Percentiles rank a stretch among this genome's conserved stretches.
Conservation (phyloP, 1,284 basidiomycete species). For the Apiotrichum gamsii region DNA sequence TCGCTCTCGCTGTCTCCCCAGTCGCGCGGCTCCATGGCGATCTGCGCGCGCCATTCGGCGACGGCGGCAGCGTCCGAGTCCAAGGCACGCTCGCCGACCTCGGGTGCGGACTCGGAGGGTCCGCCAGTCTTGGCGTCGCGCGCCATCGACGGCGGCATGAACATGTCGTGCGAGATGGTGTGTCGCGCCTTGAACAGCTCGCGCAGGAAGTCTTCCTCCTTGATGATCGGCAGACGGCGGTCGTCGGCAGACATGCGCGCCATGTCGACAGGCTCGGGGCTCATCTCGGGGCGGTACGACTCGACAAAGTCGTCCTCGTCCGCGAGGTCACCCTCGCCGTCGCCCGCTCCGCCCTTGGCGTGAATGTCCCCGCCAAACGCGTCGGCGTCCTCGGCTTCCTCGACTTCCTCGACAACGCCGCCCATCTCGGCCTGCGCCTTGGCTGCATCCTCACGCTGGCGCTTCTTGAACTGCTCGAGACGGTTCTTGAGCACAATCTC, state of each 20-base stretch:
- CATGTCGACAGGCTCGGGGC: conserved; percentile 65
- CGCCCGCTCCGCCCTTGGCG: conserved; percentile 49
- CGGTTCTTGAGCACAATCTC: conserved; percentile 94
- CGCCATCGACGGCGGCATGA: conserved; percentile 56
- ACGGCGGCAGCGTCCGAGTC: conserved; percentile 67
- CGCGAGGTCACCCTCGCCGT: conserved; percentile 48
- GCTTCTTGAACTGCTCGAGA: conserved; percentile 87
- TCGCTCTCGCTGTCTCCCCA: conserved; percentile 55
- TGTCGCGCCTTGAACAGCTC: conserved; percentile 55
- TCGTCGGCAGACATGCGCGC: conserved; percentile 66
- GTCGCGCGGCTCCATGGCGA: conserved; percentile 33
- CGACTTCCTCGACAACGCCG: conserved; percentile 54
- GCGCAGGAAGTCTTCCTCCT: conserved; percentile 60
- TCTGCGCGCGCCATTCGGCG: conserved; percentile 66
- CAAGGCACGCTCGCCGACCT: neutral
- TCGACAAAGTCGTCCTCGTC: conserved; percentile 53
- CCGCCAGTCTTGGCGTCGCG: neutral
- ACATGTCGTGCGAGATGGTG: conserved; percentile 69
- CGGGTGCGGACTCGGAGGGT: neutral
- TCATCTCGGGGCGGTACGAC: conserved; percentile 74
- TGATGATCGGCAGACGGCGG: conserved; percentile 67
- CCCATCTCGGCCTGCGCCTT: conserved; percentile 87
- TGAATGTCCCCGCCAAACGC: conserved; percentile 48
- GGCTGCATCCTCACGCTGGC: conserved; percentile 88
- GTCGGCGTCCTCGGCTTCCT: conserved; percentile 39